Base-by-base conservation (phyloP, 805 yeast genomes). In the Ogataea haglerorum region DNA sequence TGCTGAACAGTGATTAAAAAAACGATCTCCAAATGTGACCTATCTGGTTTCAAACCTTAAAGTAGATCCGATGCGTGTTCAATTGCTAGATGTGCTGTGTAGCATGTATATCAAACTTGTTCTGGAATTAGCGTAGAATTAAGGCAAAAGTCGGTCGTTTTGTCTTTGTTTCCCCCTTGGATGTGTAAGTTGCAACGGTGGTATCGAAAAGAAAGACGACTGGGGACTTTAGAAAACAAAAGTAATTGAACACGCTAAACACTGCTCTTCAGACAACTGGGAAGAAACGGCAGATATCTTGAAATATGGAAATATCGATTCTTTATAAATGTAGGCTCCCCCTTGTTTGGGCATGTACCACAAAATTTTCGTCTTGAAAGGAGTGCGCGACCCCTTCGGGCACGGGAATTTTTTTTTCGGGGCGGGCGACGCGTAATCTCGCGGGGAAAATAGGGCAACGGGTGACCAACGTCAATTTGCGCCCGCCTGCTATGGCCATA, bases 271-370 rank as follows among this genome's bases (percentile, higher is more conserved):
- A 14, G 22, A 38, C 36, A 38, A 22, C 34, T 33, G 30, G 37
- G 28, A 33, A 21, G 31, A 14, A 33, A 10, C 34, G 27, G 19
- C 42, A 38, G 42, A 38, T 38, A 25, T 28, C 16, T 33, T 9
- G 22, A 24, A 34, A 29, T 27, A 34, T 30, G 38, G 43, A 34
- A 31, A 40, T 28, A 23, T 10, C 38, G 38, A 18, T 40, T 34
- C 43, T 40, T 38, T 40, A 40, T 40, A 40, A 40, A 34, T 40
- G 31, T 34, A 25, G 24, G 25, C 22, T 40, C 43, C 43, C 43
- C 43, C 38, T 40, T 40, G 34, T 24, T 40, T 17, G 23, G 26
- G 38, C 24, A 40, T 29, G 43, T 40, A 27, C 38, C 38, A 34
- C 38, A 40, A 40, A 40, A 29, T 29, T 34, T 34, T 40, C 38